Conservation (phyloP, 345 rosid genomes). For the Gossypium herbaceum region DNA sequence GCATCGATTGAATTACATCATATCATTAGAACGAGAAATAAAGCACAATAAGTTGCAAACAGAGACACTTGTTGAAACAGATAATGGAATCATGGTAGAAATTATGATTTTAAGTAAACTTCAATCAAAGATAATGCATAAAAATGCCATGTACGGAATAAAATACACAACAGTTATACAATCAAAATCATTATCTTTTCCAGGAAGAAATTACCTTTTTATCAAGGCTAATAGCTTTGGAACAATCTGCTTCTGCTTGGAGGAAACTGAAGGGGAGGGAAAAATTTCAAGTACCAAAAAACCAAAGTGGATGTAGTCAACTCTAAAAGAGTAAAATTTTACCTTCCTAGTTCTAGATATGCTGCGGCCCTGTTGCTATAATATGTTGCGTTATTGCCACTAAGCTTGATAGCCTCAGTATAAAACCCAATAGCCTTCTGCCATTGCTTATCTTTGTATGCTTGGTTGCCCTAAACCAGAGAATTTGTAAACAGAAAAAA, state of each 20-base stretch:
- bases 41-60: background rate
- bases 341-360: conserved; percentile 80
- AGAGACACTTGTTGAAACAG: background rate
- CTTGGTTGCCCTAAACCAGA: conserved; percentile 77
- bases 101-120: background rate
- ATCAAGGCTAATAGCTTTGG: conserved; percentile 76
- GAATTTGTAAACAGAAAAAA: conserved; percentile 9
- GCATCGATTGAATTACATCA: no score
- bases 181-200: background rate
- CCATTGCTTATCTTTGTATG: conserved; percentile 83
- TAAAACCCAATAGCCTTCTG: conserved; percentile 76
- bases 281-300: conserved; percentile 16
- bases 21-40: no score
- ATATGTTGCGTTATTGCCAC: conserved; percentile 74
- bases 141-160: background rate
- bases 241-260: conserved; percentile 89
- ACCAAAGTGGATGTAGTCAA: background rate
- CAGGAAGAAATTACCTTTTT: conserved; percentile 64
- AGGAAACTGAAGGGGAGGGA: conserved; percentile 47
- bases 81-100: background rate
- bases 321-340: conserved; percentile 12
- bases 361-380: conserved; percentile 98
- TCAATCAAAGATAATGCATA: background rate
- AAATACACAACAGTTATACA: background rate
- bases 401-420: conserved; percentile 85